A percentile compares a stretch with the other conserved stretches of the same genome.
These are phyloP conservation scores for Mayamaea pseudoterrestris DNA, from an alignment of 108 stramenopile species.

Conservation along the genomic window DNA sequence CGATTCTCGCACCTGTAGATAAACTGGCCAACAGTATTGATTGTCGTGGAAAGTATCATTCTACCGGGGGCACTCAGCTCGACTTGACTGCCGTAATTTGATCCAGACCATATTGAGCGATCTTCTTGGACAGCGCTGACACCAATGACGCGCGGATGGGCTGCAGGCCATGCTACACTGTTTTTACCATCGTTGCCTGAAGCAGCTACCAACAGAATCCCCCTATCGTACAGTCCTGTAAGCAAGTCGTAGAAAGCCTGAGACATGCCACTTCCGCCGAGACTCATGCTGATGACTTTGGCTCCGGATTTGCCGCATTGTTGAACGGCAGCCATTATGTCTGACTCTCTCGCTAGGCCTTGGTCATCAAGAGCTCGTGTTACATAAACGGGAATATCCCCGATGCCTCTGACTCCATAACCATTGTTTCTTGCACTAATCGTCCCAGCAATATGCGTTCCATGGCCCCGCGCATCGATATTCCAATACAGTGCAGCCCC, in stretches of 20 bases:
- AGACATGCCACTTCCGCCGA: slow-evolving; percentile 14
- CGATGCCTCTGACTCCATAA: not conserved
- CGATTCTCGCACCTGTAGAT: slow-evolving; percentile 9
- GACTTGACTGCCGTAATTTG: slow-evolving; percentile 28
- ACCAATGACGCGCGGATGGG: slow-evolving; percentile 24
- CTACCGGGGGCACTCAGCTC: slow-evolving; percentile 35
- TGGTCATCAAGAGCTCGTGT: not conserved
- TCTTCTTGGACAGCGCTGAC: slow-evolving; percentile 27
- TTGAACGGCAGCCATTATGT: not conserved
- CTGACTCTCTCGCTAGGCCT: not conserved
- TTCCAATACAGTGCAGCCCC: slow-evolving; percentile 1
- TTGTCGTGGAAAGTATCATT: slow-evolving; percentile 4
- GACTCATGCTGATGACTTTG: not conserved
- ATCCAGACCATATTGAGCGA: slow-evolving; percentile 13
- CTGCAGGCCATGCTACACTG: slow-evolving; percentile 26
- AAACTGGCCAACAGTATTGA: not conserved
- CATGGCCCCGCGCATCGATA: slow-evolving; percentile 9
- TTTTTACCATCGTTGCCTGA: slow-evolving; percentile 29
- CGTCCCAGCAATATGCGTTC: slow-evolving; percentile 3
- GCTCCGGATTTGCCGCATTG: not conserved
- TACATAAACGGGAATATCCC: not conserved
- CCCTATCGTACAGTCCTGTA: slow-evolving; percentile 5
- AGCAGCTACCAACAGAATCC: slow-evolving; percentile 30
- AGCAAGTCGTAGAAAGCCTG: not conserved
- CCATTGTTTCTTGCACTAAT: slow-evolving; percentile 2